Conservation (phyloP, 2,329 filamentous ascomycete genomes). For the Aspergillus flavus region DNA sequence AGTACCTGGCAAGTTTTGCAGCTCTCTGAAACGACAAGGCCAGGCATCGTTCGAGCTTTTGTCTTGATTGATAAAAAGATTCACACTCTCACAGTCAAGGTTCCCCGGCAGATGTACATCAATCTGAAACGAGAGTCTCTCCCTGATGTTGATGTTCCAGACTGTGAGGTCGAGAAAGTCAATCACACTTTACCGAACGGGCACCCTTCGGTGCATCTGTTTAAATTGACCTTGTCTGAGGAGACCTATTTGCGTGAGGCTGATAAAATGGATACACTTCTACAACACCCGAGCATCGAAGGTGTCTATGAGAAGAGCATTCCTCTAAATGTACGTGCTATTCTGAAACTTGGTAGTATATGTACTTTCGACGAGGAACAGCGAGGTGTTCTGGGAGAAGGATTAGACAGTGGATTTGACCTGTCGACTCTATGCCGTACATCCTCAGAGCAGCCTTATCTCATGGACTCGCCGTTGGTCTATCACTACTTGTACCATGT, state of each 20-base stretch:
- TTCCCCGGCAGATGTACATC: constrained; percentile 85
- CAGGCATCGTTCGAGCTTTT: constrained; percentile 84
- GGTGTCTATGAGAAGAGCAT: constrained; percentile 96
- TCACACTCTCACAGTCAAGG: constrained; percentile 82
- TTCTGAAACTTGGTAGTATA: constrained; percentile 84
- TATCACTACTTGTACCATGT: constrained; percentile 96
- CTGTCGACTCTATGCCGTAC: constrained; percentile 72
- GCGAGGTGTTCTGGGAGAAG: constrained; percentile 85
- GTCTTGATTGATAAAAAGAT: constrained; percentile 93
- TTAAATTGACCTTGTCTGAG: constrained; percentile 89
- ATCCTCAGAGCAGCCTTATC: constrained; percentile 71
- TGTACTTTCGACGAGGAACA: constrained; percentile 94
- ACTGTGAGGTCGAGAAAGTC: constrained; percentile 88
- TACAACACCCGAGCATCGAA: constrained; percentile 92
- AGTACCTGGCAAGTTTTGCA: constrained; percentile 96
- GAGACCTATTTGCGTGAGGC: constrained; percentile 82
- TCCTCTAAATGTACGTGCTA: constrained; percentile 80
- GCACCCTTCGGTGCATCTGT: constrained; percentile 89
- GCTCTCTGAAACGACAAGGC: constrained; percentile 76
- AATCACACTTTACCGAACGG: constrained; percentile 93
- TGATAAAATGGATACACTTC: constrained; percentile 78
- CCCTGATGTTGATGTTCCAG: constrained; percentile 83
- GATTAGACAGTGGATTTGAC: constrained; percentile 92
- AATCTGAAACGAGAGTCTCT: constrained; percentile 87
- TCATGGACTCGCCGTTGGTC: constrained; percentile 71